phyloP scores from a whole-genome alignment of 352 stramenopile species.

The Blastocystis sp. region DNA sequence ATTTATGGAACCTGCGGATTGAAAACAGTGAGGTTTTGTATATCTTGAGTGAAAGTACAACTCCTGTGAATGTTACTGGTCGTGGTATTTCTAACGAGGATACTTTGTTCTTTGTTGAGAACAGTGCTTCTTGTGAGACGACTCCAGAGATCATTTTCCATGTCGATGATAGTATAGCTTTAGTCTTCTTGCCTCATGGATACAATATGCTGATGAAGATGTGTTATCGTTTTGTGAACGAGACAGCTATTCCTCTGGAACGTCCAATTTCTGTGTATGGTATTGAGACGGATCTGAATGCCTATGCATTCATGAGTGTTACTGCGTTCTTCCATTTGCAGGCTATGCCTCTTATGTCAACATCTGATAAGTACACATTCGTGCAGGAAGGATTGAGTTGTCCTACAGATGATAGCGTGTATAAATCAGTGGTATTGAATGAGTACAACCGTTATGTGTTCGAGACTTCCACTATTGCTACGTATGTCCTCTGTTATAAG shows the following conservation, averaged over 20 bases:
- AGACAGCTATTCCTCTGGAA: not conserved
- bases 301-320: not conserved
- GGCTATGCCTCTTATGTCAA: not conserved
- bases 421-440: not conserved
- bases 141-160: not conserved
- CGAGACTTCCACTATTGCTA: not conserved
- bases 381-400: not conserved
- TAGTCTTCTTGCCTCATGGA: not conserved
- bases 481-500: conserved; percentile 30
- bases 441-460: conserved; percentile 8
- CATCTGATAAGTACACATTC: conserved; percentile 8
- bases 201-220: not conserved
- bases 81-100: not conserved
- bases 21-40: not conserved
- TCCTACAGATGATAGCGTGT: not conserved
- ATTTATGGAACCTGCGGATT: conserved; percentile 17
- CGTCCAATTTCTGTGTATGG: not conserved
- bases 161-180: not conserved
- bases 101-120: not conserved
- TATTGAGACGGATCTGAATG: conserved; percentile 33
- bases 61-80: not conserved
- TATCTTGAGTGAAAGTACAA: not conserved
- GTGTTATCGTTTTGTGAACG: conserved; percentile 17
- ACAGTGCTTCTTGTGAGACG: not conserved
- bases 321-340: conserved; percentile 30